Percentiles rank a stretch among this genome's conserved stretches.
These are phyloP conservation scores for Oryza brachyantha DNA, from an alignment of 176 grass and related monocot species.

Conservation along the genomic window DNA sequence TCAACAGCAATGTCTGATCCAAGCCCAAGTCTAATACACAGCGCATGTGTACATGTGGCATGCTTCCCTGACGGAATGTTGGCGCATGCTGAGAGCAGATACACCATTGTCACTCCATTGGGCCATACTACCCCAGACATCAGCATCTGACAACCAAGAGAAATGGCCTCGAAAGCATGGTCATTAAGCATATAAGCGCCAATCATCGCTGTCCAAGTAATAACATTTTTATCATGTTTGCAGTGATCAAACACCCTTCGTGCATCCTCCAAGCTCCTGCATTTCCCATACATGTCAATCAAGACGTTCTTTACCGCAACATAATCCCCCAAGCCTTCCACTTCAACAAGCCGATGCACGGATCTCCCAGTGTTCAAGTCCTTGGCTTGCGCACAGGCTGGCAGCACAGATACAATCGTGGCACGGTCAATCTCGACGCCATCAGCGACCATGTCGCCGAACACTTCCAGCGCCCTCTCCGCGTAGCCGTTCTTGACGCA, in stretches of 20 bases:
- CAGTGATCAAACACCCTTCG: conserved; percentile 39
- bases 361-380: conserved; percentile 47
- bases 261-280: conserved; percentile 51
- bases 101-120: conserved; percentile 64
- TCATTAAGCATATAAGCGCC: conserved; percentile 39
- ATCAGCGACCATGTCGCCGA: conserved; percentile 34
- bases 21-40: conserved; percentile 48
- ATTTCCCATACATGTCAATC: conserved; percentile 78
- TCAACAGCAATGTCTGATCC: conserved; percentile 50
- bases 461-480: conserved; percentile 46
- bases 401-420: conserved; percentile 52
- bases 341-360: conserved; percentile 47
- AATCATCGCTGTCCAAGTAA: conserved; percentile 70
- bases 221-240: conserved; percentile 43
- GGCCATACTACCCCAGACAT: conserved; percentile 27
- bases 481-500: conserved; percentile 35
- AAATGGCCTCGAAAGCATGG: conserved; percentile 11
- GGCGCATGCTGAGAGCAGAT: conserved; percentile 52
- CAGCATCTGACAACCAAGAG: conserved; percentile 52
- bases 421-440: conserved; percentile 41
- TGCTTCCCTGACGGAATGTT: conserved; percentile 28
- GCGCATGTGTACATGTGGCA: conserved; percentile 42
- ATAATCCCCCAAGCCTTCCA: conserved; percentile 40
- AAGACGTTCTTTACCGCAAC: conserved; percentile 48
- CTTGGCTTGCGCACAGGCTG: conserved; percentile 49